phyloP scores from a whole-genome alignment of 108 stramenopile species.

The Cyclotella cryptica region DNA sequence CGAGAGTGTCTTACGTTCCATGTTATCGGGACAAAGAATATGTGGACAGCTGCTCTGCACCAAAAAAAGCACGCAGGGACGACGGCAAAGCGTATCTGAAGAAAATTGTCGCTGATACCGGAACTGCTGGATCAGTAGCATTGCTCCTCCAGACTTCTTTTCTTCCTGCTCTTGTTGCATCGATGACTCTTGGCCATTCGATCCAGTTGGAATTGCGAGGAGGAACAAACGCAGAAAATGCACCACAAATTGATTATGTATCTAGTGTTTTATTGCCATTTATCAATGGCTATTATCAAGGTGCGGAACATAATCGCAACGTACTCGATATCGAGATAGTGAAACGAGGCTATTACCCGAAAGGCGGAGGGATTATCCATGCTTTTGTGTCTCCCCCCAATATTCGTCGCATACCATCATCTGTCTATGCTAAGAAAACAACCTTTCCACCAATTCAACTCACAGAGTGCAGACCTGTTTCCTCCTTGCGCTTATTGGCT shows the following conservation, averaged over 20 bases:
- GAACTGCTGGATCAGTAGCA: conserved; percentile 78
- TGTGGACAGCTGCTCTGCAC: not conserved
- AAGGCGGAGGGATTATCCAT: conserved; percentile 60
- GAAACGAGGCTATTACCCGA: conserved; percentile 30
- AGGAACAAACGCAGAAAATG: conserved; percentile 73
- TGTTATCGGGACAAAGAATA: not conserved
- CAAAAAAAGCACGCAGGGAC: not conserved
- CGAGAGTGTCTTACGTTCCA: conserved; percentile 44
- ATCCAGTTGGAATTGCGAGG: conserved; percentile 40
- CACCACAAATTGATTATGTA: conserved; percentile 77
- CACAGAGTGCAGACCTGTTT: conserved; percentile 51
- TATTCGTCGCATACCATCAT: not conserved
- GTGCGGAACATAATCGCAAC: conserved; percentile 4
- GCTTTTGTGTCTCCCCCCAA: conserved; percentile 19
- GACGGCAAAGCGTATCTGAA: not conserved
- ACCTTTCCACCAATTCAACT: conserved; percentile 49
- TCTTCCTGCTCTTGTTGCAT: conserved; percentile 54
- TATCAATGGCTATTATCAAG: conserved; percentile 15
- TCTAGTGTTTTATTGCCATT: conserved; percentile 51
- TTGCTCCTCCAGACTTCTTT: conserved; percentile 68
- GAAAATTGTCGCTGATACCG: conserved; percentile 49
- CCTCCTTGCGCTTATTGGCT: conserved; percentile 43
- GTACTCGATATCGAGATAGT: conserved; percentile 7
- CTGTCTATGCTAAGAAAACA: not conserved
- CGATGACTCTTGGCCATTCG: conserved; percentile 11